Evolutionary conservation across 257 asterid species (phyloP).

Genomic region (Solanum medicagineum): DNA sequence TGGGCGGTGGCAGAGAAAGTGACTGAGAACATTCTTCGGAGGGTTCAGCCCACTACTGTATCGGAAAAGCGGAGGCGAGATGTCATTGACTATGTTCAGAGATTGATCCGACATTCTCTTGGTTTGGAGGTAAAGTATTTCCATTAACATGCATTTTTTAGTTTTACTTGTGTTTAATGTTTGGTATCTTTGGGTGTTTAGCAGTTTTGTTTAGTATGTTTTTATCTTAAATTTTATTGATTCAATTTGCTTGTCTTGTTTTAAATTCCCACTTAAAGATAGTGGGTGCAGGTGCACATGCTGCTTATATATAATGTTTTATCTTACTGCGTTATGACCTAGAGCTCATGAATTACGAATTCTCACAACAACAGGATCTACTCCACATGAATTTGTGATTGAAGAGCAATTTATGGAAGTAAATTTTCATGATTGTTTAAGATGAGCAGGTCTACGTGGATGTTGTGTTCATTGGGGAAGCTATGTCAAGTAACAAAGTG

Average conservation of each 20-base stretch:
- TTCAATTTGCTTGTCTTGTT: background rate
- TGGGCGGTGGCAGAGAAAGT: slow-evolving; percentile 9
- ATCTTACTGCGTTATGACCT: background rate
- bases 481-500: background rate
- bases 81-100: slow-evolving; percentile 13
- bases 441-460: background rate
- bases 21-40: slow-evolving; percentile 2
- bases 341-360: background rate
- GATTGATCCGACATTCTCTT: slow-evolving; percentile 5
- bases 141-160: background rate
- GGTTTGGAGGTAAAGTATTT: slow-evolving; percentile 8
- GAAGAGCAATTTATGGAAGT: background rate
- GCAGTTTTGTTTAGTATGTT: background rate
- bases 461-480: background rate
- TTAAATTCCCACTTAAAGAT: background rate
- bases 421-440: background rate
- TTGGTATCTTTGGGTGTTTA: background rate
- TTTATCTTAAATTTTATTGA: background rate
- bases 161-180: background rate
- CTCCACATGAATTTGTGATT: background rate
- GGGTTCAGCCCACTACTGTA: slow-evolving; percentile 11
- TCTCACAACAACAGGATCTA: background rate
- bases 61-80: slow-evolving; percentile 10
- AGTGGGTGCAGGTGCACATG: background rate
- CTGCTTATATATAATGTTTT: background rate